Evolutionary conservation across 352 stramenopile genomes (phyloP), one percentile per base, ranked within the genome.

Genomic region (Phytophthora pistaciae): DNA sequence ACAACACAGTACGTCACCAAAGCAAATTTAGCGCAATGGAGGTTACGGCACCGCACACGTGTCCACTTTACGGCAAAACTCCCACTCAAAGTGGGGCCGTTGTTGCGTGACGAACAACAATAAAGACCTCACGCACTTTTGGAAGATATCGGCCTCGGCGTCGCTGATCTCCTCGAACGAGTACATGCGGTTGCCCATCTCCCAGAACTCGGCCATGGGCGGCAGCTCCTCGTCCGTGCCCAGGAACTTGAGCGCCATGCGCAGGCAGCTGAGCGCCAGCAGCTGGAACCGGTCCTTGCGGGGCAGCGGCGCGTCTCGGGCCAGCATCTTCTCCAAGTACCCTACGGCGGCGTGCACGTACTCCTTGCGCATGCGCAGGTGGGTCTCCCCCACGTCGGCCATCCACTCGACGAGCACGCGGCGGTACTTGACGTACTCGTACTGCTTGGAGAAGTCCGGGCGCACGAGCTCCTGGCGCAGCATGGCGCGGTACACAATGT

Each of bases 361-460:
- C 40, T 83, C 83, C 72, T 96, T 95, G 60, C 86, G 85, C 73
- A 96, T 88, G 25, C 91, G 80, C 67, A 96, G 79, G 67, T 95
- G 87, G 10, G 71, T 73, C 61, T 96, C 90, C 66, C 89, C 90
- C 29, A 95, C 88, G 57, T 96, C 90, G 18, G 75, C 79, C 81
- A 94, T 96, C 90, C 90, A 96, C 61, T 96, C 88, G 42, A 95
- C 85, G 21, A 95, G 75, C 55, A 94, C 85, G 44, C 86, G 86
- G 18, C 88, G 85, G 63, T 94, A 95, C 71, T 92, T 92, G 61
- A 95, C 76, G 67, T 95, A 95, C 55, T 91, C 88, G 69, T 93
- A 94, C 50, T 87, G 82, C 53, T 83, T 74, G 46, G 83, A 82
- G 73, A 87, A 95, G 66, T 95, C 85, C 1, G 88, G 86, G 0